These are phyloP conservation scores for Exophiala viscosa DNA, from an alignment of 2,329 filamentous ascomycete species.

Conservation along the genomic window DNA sequence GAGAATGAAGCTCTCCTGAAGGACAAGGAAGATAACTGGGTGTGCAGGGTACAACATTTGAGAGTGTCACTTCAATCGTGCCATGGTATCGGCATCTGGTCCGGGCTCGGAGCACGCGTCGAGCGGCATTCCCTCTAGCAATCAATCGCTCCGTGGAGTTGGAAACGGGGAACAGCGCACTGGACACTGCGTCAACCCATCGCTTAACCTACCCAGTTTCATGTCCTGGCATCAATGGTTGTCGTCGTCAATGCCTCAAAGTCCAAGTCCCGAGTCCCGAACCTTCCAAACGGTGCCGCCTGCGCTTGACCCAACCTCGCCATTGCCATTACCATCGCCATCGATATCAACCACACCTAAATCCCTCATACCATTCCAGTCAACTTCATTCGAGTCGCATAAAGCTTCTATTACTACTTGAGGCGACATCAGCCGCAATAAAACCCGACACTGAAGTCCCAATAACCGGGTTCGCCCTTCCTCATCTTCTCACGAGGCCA, in stretches of 20 bases:
- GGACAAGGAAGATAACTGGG: too few species aligned
- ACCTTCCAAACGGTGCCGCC: background rate
- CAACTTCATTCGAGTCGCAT: background rate
- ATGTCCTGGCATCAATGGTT: background rate
- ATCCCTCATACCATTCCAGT: background rate
- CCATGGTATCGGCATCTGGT: too few species aligned
- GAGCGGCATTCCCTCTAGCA: too few species aligned
- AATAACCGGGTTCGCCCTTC: background rate
- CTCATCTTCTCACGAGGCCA: background rate
- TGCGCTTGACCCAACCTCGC: constrained; percentile 6
- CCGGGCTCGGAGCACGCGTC: too few species aligned
- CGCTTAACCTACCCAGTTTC: background rate
- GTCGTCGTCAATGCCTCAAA: background rate
- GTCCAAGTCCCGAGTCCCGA: background rate
- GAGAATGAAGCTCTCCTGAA: background rate
- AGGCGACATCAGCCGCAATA: too few species aligned
- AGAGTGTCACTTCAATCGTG: too few species aligned
- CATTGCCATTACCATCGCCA: background rate
- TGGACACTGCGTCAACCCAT: too few species aligned
- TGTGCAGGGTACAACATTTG: too few species aligned
- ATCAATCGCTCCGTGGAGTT: too few species aligned
- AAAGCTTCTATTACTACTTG: background rate
- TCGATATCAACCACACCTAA: background rate
- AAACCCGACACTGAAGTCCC: too few species aligned
- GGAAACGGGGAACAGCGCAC: too few species aligned